Percentiles rank a stretch among this genome's conserved stretches.
phyloP scores from a whole-genome alignment of 208 protist species.

The Zelonia costaricensis region DNA sequence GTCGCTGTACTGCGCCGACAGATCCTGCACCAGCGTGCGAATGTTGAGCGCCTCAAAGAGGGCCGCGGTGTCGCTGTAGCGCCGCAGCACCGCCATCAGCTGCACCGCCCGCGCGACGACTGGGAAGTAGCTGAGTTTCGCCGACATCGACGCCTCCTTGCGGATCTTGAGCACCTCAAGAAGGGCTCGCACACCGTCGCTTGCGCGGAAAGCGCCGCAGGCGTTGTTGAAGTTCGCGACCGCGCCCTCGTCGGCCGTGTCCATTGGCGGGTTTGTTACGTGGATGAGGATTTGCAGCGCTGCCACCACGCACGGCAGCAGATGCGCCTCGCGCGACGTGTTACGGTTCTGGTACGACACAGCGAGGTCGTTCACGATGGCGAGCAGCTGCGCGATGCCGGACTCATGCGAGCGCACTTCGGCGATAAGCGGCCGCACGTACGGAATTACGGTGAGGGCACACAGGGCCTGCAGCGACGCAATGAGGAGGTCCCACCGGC shows the following conservation, averaged over 20 bases:
- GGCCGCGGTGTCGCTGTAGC: conserved; percentile 70
- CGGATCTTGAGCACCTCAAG: conserved; percentile 70
- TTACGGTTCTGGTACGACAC: conserved; percentile 60
- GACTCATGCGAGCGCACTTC: conserved; percentile 69
- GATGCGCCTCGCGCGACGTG: conserved; percentile 65
- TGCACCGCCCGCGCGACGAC: conserved; percentile 82
- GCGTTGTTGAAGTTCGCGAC: conserved; percentile 68
- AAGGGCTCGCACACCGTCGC: conserved; percentile 76
- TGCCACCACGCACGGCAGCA: conserved; percentile 65
- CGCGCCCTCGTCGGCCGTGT: conserved; percentile 62
- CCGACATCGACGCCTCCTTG: conserved; percentile 74
- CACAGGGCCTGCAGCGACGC: conserved; percentile 69
- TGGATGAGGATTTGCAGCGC: conserved; percentile 81
- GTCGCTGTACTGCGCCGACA: conserved; percentile 65
- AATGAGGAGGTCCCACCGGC: conserved; percentile 75
- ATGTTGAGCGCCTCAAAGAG: conserved; percentile 85
- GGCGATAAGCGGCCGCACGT: conserved; percentile 68
- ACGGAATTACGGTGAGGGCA: conserved; percentile 75
- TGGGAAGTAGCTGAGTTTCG: conserved; percentile 80
- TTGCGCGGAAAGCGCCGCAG: conserved; percentile 68
- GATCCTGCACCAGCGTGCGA: conserved; percentile 62
- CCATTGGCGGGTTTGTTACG: conserved; percentile 62
- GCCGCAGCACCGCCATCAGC: conserved; percentile 72
- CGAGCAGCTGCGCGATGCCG: conserved; percentile 75
- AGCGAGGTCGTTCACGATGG: conserved; percentile 72